A percentile compares a stretch with the other conserved stretches of the same genome.
Evolutionary conservation across 768 basidiomycete genomes (phyloP).

Genomic region (Hericium rajendrae): DNA sequence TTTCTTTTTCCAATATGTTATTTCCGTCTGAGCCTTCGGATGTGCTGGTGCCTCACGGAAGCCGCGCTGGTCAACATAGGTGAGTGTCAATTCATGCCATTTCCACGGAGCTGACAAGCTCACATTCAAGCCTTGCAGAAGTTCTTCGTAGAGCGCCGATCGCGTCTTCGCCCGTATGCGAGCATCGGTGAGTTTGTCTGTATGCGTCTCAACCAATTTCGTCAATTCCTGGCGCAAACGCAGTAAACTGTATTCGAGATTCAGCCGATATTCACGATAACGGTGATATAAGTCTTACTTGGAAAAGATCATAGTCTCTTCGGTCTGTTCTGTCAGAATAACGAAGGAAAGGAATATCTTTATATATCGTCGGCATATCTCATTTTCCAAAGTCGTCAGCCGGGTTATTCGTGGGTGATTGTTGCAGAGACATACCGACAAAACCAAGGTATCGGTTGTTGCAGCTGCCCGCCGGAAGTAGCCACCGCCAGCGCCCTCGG

Average conservation of each 20-base stretch:
- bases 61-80: slow-evolving; percentile 37
- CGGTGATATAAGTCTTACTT: slow-evolving; percentile 45
- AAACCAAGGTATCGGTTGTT: slow-evolving; percentile 62
- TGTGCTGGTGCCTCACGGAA: slow-evolving; percentile 60
- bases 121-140: slow-evolving; percentile 73
- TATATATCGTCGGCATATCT: slow-evolving; percentile 72
- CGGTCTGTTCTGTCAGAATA: slow-evolving; percentile 68
- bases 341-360: slow-evolving; percentile 77
- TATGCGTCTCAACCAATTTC: slow-evolving; percentile 66
- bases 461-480: slow-evolving; percentile 52
- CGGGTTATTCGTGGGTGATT: background rate
- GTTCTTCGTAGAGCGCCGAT: slow-evolving; percentile 61
- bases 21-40: slow-evolving; percentile 77
- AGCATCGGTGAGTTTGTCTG: slow-evolving; percentile 53
- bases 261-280: background rate
- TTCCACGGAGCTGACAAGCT: slow-evolving; percentile 21
- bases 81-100: slow-evolving; percentile 2
- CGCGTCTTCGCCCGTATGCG: slow-evolving; percentile 58
- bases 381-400: background rate
- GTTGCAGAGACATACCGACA: slow-evolving; percentile 36
- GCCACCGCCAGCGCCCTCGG: slow-evolving; percentile 56
- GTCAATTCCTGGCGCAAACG: slow-evolving; percentile 80
- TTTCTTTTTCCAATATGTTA: slow-evolving; percentile 77
- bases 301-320: slow-evolving; percentile 94
- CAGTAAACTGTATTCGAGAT: slow-evolving; percentile 43